A percentile compares a stretch with the other conserved stretches of the same genome.
These are phyloP conservation scores for Daldinia vernicosa DNA, from an alignment of 495 filamentous ascomycete species.

Conservation along the genomic window DNA sequence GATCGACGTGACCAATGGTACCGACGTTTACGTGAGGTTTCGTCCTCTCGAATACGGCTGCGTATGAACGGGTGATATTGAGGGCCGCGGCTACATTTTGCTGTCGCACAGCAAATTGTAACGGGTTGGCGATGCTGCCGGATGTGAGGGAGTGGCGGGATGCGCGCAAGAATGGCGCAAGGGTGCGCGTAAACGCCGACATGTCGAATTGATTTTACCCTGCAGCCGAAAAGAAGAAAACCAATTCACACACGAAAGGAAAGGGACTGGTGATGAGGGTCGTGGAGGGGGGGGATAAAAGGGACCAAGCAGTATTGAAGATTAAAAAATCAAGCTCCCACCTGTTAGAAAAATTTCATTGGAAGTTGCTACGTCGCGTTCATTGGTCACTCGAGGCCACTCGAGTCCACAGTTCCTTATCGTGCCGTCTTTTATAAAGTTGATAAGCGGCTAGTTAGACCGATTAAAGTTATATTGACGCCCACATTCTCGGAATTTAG, in stretches of 20 bases:
- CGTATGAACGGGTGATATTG: constrained; percentile 75
- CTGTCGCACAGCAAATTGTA: constrained; percentile 66
- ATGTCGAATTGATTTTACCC: constrained; percentile 58
- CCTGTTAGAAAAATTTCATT: constrained; percentile 47
- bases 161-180: constrained; percentile 74
- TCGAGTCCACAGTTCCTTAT: constrained; percentile 15
- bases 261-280: constrained; percentile 25
- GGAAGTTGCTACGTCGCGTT: constrained; percentile 13
- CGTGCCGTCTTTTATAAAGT: constrained; percentile 7
- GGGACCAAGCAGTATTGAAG: constrained; percentile 1
- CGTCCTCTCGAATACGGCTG: constrained; percentile 76
- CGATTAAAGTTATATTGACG: constrained; percentile 1
- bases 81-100: constrained; percentile 73
- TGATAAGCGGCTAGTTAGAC: constrained; percentile 13
- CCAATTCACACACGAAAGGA: constrained; percentile 43
- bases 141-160: constrained; percentile 70
- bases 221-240: constrained; percentile 41
- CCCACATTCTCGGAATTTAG: constrained; percentile 15
- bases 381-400: constrained; percentile 11
- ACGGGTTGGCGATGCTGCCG: constrained; percentile 68
- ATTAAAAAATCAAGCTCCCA: constrained; percentile 38
- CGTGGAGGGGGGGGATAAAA: constrained; percentile 4
- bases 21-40: constrained; percentile 99
- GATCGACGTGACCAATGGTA: constrained; percentile 99
- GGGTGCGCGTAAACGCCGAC: constrained; percentile 70